Base-by-base conservation (phyloP, 148 eudicot species). In the Chenopodium berlandieri region DNA sequence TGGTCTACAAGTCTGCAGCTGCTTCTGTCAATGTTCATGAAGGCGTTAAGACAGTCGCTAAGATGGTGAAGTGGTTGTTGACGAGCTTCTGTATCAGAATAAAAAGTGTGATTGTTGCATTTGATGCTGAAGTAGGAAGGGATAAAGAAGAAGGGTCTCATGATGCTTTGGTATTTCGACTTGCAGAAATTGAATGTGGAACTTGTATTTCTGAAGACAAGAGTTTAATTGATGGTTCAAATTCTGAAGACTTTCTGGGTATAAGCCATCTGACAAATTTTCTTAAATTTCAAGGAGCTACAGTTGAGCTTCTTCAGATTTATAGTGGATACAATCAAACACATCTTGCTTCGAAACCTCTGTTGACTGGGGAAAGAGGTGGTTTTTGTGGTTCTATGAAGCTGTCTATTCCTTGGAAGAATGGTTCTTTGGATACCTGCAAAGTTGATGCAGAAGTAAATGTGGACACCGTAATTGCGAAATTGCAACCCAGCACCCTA, bases 11-110 rank as follows among this genome's bases (percentile, higher is more conserved):
- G 71, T 63, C 83, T 16, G 77, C 79, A 31, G 71, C 60, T 66
- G 66, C 82, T 76, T 77, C 92, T 68, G 68, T 86, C 56, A 88
- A 86, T 86, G 92, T 96, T 81, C 99, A 94, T 83, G 95, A 94
- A 87, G 99, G 99, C 83, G 99, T 96, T 65, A 94, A 92, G 89
- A 87, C 93, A 5, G 89, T 96, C 85, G 99, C 99, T 47, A 94
- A 90, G 54, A 88, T 91, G 95, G 95, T 96, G 23, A 94, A 94
- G 80, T 91, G 94, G 91, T 84, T 96, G 87, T 91, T 96, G 60
- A 89, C 94, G 22, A 92, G 99, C 86, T 94, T 96, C 78, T 91
- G 91, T 84, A 88, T 94, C 65, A 90, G 82, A 85, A 82, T 96
- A 20, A 91, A 78, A 69, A 92, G 88, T 44, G 79, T 92, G 34